Conservation (phyloP, 805 yeast genomes). For the Yarrowia alimentaria region DNA sequence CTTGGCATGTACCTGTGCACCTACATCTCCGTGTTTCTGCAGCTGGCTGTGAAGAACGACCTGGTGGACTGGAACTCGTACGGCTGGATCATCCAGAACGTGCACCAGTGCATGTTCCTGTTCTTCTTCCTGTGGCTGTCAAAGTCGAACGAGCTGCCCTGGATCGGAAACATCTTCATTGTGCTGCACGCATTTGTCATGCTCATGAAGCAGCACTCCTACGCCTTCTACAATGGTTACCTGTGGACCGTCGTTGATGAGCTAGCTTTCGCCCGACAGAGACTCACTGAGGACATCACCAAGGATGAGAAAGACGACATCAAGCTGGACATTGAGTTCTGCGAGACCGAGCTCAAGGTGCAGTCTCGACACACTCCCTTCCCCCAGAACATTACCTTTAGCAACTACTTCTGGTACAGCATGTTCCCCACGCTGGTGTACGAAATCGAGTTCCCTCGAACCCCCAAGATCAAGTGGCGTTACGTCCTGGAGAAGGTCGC, state of each 20-base stretch:
- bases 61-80: slow-evolving; percentile 56
- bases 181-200: slow-evolving; percentile 81
- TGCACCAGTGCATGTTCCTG: slow-evolving; percentile 56
- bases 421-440: slow-evolving; percentile 80
- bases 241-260: slow-evolving; percentile 45
- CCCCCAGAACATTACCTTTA: slow-evolving; percentile 67
- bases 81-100: slow-evolving; percentile 64
- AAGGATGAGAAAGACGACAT: slow-evolving; percentile 36
- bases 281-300: slow-evolving; percentile 18
- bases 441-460: slow-evolving; percentile 79
- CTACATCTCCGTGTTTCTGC: slow-evolving; percentile 62
- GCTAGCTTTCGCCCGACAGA: slow-evolving; percentile 28
- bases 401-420: slow-evolving; percentile 70
- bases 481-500: slow-evolving; percentile 66
- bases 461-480: slow-evolving; percentile 60
- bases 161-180: slow-evolving; percentile 88
- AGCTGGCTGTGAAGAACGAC: slow-evolving; percentile 49
- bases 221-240: slow-evolving; percentile 87
- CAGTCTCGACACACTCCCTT: slow-evolving; percentile 53
- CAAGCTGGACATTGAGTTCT: slow-evolving; percentile 59
- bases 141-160: slow-evolving; percentile 59
- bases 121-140: slow-evolving; percentile 56
- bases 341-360: slow-evolving; percentile 64
- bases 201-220: slow-evolving; percentile 94
- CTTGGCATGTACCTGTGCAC: slow-evolving; percentile 66